Conservation (phyloP, 139 green algal species). For the Deuterostichococcus epilithicus region DNA sequence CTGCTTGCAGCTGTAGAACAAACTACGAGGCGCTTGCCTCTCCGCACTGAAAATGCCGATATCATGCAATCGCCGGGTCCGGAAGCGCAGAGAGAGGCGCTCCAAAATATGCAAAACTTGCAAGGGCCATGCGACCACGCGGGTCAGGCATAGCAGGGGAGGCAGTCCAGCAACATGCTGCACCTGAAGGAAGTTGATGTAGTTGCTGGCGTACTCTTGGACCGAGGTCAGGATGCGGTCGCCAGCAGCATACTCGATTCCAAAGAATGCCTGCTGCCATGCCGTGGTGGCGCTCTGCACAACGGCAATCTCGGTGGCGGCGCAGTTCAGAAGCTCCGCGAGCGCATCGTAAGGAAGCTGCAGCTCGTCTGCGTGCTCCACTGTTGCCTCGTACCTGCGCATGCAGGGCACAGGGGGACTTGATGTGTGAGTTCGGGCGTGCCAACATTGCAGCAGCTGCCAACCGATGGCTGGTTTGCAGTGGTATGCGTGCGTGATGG, state of each 20-base stretch:
- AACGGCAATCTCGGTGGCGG: slow-evolving; percentile 47
- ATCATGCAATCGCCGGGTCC: too few relatives aligned
- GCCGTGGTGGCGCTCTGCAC: slow-evolving; percentile 43
- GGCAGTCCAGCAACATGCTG: too few relatives aligned
- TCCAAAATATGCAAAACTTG: too few relatives aligned
- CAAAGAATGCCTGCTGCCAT: slow-evolving; percentile 62
- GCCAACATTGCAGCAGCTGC: neutral
- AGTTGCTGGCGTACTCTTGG: slow-evolving; percentile 69
- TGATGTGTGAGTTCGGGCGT: neutral
- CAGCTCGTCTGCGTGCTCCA: slow-evolving; percentile 16
- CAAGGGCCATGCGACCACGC: too few relatives aligned
- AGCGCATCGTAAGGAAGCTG: slow-evolving; percentile 42
- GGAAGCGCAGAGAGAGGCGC: too few relatives aligned
- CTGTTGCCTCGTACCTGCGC: slow-evolving; percentile 48
- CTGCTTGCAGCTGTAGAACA: too few relatives aligned
- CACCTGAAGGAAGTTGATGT: slow-evolving; percentile 58
- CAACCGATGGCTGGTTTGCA: too few relatives aligned
- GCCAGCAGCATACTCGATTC: slow-evolving; percentile 40
- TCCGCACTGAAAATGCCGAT: too few relatives aligned
- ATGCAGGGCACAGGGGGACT: neutral
- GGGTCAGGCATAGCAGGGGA: too few relatives aligned
- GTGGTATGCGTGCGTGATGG: too few relatives aligned
- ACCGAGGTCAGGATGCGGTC: slow-evolving; percentile 54
- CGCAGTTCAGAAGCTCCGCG: slow-evolving; percentile 53
- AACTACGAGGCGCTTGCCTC: too few relatives aligned